phyloP scores from a whole-genome alignment of 176 grass and related monocot species.

The Eragrostis curvula region DNA sequence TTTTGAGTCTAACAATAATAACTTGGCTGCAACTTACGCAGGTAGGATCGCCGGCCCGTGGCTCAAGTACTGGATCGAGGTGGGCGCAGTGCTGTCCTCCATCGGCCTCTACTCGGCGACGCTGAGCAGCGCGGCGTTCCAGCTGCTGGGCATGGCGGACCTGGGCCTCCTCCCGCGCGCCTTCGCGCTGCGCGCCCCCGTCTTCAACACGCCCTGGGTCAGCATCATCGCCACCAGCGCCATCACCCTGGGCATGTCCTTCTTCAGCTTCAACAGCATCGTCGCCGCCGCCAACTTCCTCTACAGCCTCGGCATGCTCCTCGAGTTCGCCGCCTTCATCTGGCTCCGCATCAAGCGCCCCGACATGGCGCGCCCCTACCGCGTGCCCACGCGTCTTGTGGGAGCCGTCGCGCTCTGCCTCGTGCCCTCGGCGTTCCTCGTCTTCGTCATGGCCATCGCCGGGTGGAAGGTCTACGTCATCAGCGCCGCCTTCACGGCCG shows the following conservation, averaged over 20 bases:
- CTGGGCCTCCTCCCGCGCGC: conserved; percentile 69
- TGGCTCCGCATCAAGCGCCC: conserved; percentile 62
- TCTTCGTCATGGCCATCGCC: conserved; percentile 89
- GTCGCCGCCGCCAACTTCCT: conserved; percentile 88
- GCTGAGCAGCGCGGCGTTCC: conserved; percentile 80
- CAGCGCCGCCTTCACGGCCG: conserved; percentile 53
- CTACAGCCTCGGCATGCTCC: conserved; percentile 92
- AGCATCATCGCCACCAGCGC: conserved; percentile 64
- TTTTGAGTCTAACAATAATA: too few relatives aligned
- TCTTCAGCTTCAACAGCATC: conserved; percentile 87
- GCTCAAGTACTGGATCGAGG: conserved; percentile 95
- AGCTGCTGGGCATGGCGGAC: conserved; percentile 95
- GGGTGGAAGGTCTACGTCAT: conserved; percentile 81
- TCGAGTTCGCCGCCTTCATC: conserved; percentile 88
- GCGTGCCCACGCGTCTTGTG: conserved; percentile 48
- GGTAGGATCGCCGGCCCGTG: conserved; percentile 69
- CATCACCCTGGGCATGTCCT: conserved; percentile 83
- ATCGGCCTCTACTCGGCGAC: conserved; percentile 88
- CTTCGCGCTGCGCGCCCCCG: conserved; percentile 53
- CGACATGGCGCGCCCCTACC: conserved; percentile 56
- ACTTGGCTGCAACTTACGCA: conserved; percentile 14
- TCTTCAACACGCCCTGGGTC: conserved; percentile 78
- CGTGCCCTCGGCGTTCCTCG: conserved; percentile 71
- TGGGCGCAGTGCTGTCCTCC: conserved; percentile 85
- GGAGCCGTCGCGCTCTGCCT: conserved; percentile 56